These are phyloP conservation scores for Tilletiaria anomala DNA, from an alignment of 1,284 basidiomycete species.

Conservation along the genomic window DNA sequence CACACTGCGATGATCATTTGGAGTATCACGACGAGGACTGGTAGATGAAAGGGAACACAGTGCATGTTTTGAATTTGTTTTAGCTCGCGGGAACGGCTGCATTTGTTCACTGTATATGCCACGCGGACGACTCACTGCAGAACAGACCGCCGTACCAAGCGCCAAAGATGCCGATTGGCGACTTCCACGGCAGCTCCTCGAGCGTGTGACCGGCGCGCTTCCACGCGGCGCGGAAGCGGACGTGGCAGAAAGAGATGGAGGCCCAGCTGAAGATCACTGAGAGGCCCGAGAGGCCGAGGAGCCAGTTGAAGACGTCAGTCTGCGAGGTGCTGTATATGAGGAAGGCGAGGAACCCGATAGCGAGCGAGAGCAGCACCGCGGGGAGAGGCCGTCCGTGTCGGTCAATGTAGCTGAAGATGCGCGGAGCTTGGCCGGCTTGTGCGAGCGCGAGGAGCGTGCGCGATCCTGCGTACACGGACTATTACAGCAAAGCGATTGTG, in stretches of 20 bases:
- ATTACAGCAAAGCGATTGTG: too few species aligned
- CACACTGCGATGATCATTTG: conserved; percentile 24
- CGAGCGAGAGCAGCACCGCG: conserved; percentile 38
- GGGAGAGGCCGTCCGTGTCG: conserved; percentile 45
- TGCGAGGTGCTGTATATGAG: conserved; percentile 18
- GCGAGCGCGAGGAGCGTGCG: conserved; percentile 40
- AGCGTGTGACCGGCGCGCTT: conserved; percentile 42
- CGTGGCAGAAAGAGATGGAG: conserved; percentile 29
- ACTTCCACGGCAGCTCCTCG: conserved; percentile 45
- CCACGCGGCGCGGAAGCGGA: conserved; percentile 46
- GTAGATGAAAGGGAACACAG: too few species aligned
- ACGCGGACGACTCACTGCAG: too few species aligned
- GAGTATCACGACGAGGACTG: conserved; percentile 36
- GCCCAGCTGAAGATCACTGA: conserved; percentile 45
- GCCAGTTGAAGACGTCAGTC: conserved; percentile 42
- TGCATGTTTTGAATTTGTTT: too few species aligned
- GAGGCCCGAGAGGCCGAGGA: conserved; percentile 45
- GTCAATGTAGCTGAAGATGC: conserved; percentile 42
- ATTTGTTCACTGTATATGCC: too few species aligned
- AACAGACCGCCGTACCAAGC: conserved; percentile 41
- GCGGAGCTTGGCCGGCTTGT: conserved; percentile 42
- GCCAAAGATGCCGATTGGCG: conserved; percentile 43
- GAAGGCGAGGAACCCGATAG: conserved; percentile 30
- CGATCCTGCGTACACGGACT: conserved; percentile 22
- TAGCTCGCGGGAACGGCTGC: too few species aligned